Evolutionary conservation across 2,329 filamentous ascomycete species (phyloP), one percentile per base, ranked within the genome.

Genomic region (Orbilia blumenaviensis): DNA sequence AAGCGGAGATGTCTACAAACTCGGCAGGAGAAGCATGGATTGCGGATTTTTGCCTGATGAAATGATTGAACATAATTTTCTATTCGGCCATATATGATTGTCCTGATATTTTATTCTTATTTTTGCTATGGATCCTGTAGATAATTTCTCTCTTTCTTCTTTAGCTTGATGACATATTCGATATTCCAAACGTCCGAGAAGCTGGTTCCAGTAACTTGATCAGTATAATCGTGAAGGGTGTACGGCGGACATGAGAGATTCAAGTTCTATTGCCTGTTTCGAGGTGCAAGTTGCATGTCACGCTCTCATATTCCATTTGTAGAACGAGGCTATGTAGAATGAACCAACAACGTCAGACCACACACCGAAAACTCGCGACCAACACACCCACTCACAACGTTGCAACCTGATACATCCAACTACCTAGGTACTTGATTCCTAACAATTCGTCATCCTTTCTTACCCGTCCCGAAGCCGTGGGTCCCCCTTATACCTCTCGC

Each of bases 41-140:
- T 76, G 58, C 58, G 48, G 16, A 63, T 63, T 73, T 69, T 67
- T 76, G 72, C 58, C 72, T 74, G 27, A 77, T 63, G 66, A 74
- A 67, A 68, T 48, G 56, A 68, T 76, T 54, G 61, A 77, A 75
- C 74, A 78, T 66, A 73, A 68, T 67, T 44, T 52, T 75, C 75
- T 16, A 48, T 42, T 79, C 46, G 34, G 54, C 32, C 27, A 46
- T 21, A 61, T 61, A 27, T 16, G 32, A 68, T 41, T 52, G 25
- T 60, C 41, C 21, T 25, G 9, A 14, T 60, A 41, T 48, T 77
- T n/a, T 54, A 48, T 68, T 56, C 52, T 61, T 56, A 50, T 34
- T 2, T 38, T 56, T 61, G 46, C 56, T n/a, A 32, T 46, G 61
- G 50, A 41, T 62, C 54, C 29, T 72, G 72, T 77, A 68, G 66